Base-by-base conservation (phyloP, 805 yeast genomes). In the Hanseniaspora mollemarum region DNA sequence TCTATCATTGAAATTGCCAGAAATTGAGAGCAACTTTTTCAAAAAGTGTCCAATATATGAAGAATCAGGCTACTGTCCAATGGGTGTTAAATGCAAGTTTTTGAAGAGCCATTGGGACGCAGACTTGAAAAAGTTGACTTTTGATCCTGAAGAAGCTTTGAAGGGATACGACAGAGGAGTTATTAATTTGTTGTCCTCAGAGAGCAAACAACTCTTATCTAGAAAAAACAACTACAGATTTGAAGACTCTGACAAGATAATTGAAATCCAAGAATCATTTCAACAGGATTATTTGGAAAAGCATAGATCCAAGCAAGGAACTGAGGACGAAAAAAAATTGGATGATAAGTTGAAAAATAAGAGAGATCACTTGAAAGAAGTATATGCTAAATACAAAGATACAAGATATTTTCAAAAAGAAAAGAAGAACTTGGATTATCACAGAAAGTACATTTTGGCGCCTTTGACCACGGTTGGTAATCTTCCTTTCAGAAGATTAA, bases 391-490 rank as follows among this genome's bases (percentile, higher is more conserved):
- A n/a, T 90, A 79, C 60, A 69, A 77, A 49, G 96, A 90, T 61
- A 75, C 94, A 1, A 81, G 87, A 18, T 78, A 82, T 66, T 78
- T 77, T 59, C 73, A 86, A 0, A 69, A 74, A n/a, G 97, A 92
- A 64, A 92, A 92, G 76, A 84, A 82, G 64, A 25, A 32, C 2
- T 62, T 92, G 43, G 70, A 87, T 60, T 73, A 84, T 48, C 68
- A 70, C 32, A 71, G 77, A 42, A 90, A 90, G 56, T 87, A 87
- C 66, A 87, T 92, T 54, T 81, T 92, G 7, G 86, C 96, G 1
- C 99, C 99, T 1, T 73, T 92, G 55, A 94, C 99, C 31, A 92
- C 99, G 0, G 98, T 92, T 5, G 99, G 99, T 21, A 92, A 92
- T 66, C 72, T 92, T 59, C 98, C 99, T 15, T 92, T 78, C 68